Evolutionary conservation across 169 alveolate species (phyloP), one percentile per base, ranked within the genome.

Genomic region (Eimeria zaria): DNA sequence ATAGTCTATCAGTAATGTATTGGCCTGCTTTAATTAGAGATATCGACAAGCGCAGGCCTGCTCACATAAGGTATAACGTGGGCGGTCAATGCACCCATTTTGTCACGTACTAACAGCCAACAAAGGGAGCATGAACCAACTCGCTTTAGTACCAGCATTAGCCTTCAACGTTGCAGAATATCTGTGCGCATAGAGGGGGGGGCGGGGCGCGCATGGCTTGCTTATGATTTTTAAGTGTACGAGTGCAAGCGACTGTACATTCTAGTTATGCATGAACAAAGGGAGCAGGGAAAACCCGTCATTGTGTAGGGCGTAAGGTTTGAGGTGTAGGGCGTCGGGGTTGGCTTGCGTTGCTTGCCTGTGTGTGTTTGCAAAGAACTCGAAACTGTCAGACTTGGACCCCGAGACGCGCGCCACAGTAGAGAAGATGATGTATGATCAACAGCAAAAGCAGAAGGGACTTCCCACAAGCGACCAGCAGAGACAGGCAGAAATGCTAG

Each of bases 341-440:
- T 27, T 58, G 60, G 87, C 36, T 58, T 30, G 60, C 9, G 18
- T 60, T 69, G 91, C 27, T 33, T 53, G 12, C n/a, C 44, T 58
- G 12, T 41, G 27, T 62, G 36, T 14, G n/a, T 30, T n/a, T 58
- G 33, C 16, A 14, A 95, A 95, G 98, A 99, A 99, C 97, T 99
- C 99, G 62, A 98, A 99, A 96, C 98, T 99, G 89, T 97, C 99
- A 41, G 99, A 99, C 87, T 97, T 99, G 67, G 99, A 99, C 97
- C 98, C 99, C 36, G 99, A 99, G 96, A 99, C 99, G 30, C 96
- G 99, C 96, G 97, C 98, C 33, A 99, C 99, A 44, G 99, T 99
- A 55, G 99, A 99, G 95, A 99, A 99, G 98, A 99, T 99, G 99
- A 98, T 99, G 99, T 99, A 98, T 96, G 99, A 99, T 95, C 98